These are phyloP conservation scores for Cladosporium sp. DNA, from an alignment of 2,329 filamentous ascomycete genomes.

Conservation along the genomic window DNA sequence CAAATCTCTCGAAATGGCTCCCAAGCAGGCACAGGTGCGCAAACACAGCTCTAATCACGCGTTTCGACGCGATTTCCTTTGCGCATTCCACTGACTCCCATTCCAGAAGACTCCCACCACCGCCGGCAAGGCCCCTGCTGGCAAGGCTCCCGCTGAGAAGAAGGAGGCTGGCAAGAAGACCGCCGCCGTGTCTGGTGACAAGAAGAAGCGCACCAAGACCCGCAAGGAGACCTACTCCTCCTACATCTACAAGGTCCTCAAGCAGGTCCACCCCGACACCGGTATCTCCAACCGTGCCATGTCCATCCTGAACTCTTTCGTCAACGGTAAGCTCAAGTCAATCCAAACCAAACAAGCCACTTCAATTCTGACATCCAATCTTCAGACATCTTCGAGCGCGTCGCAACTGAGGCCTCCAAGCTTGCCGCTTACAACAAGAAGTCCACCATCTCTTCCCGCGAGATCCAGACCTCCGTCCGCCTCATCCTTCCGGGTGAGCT, in stretches of 20 bases:
- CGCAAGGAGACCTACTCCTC: constrained; percentile 99
- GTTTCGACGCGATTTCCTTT: constrained; percentile 27
- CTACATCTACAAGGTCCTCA: constrained; percentile 99
- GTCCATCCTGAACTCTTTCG: constrained; percentile 99
- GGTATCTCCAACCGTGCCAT: constrained; percentile 99
- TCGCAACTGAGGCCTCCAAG: constrained; percentile 98
- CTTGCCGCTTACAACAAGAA: constrained; percentile 99
- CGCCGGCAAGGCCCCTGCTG: constrained; percentile 87
- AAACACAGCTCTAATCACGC: constrained; percentile 9
- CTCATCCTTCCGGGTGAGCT: constrained; percentile 98
- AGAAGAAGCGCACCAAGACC: constrained; percentile 99
- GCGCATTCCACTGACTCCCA: constrained; percentile 16
- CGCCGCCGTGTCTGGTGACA: constrained; percentile 83
- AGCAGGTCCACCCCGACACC: constrained; percentile 99
- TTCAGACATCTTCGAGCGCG: constrained; percentile 98
- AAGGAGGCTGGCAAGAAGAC: constrained; percentile 99
- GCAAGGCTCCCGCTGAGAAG: constrained; percentile 88
- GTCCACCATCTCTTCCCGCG: constrained; percentile 97
- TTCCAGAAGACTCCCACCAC: constrained; percentile 71
- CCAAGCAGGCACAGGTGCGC: constrained; percentile 77
- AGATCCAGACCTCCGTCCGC: constrained; percentile 98
- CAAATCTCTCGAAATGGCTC: constrained; percentile 74
- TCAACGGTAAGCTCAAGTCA: constrained; percentile 72
- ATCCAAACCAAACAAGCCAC: background rate
- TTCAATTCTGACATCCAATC: constrained; percentile 24